phyloP scores from a whole-genome alignment of 495 filamentous ascomycete species.

The Aspergillus carlsbadensis region DNA sequence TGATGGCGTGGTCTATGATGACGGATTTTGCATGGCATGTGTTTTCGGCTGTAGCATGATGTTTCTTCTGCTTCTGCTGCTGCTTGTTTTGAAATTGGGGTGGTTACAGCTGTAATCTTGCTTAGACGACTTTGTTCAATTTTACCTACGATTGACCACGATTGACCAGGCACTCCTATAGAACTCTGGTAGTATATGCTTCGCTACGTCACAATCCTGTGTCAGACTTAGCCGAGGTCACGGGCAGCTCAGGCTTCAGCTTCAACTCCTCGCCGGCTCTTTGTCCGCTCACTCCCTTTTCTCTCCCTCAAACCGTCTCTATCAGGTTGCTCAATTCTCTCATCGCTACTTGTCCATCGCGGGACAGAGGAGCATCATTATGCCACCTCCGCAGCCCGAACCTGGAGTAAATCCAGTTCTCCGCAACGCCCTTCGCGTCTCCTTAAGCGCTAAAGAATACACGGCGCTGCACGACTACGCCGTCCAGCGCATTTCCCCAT shows the following conservation, averaged over 20 bases:
- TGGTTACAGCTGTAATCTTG: not conserved
- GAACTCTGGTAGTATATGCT: too few species aligned
- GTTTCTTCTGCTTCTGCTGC: constrained; percentile 4
- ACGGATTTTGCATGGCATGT: constrained; percentile 23
- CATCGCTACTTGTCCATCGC: not conserved
- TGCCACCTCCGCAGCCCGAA: constrained; percentile 12
- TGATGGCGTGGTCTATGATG: constrained; percentile 20
- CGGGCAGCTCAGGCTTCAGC: constrained; percentile 7
- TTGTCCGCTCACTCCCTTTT: not conserved
- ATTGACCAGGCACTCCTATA: too few species aligned
- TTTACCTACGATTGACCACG: too few species aligned
- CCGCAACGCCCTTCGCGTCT: constrained; percentile 79
- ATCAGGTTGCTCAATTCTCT: not conserved
- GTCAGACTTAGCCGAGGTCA: constrained; percentile 25
- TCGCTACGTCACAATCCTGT: not conserved
- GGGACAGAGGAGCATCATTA: constrained; percentile 15
- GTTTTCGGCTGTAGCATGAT: constrained; percentile 8
- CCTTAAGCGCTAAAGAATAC: constrained; percentile 82
- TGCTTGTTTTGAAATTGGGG: not conserved
- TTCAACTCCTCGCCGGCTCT: not conserved
- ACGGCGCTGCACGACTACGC: constrained; percentile 75
- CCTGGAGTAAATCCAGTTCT: constrained; percentile 24
- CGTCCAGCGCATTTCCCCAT: constrained; percentile 59
- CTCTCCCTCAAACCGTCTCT: not conserved
- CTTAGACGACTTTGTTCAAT: too few species aligned